Base-by-base conservation (phyloP, 345 rosid species). In the Anastatica hierochuntica region DNA sequence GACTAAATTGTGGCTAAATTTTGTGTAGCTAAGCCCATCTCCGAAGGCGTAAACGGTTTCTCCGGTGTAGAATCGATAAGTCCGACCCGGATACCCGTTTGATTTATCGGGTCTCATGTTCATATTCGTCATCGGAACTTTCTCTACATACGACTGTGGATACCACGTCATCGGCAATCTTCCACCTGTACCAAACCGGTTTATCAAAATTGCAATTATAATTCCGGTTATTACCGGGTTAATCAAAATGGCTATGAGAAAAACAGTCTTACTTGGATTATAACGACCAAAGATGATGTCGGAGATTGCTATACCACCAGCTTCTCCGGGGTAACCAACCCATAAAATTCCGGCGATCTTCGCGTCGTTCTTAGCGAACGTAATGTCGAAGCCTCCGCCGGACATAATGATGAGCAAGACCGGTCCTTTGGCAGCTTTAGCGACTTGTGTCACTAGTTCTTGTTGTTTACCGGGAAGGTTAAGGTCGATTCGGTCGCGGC, bases 271-370 rank as follows among this genome's bases (percentile, higher is more conserved):
- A 87, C 98, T 73, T 47, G 98, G 98, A 73, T 88, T 88, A 26
- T 74, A 72, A n/a, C 43, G 53, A 5, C 95, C 98, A 10, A 81
- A 92, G 41, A 81, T 67, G 18, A 92, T 61, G 49, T 92, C 98
- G 1, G 98, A 94, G 10, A 88, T 78, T 31, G 97, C 95, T n/a
- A 75, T 80, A 4, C 98, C 98, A 3, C 98, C 98, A 2, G 88
- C 90, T 74, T 92, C 76, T 1, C 96, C 98, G 1, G 96, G 98
- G 63, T 84, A 88, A 15, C 96, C 96, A 48, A 83, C 94, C 96
- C 98, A 92, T 19, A 92, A 48, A 14, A 92, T 92, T 73, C 84
- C 76, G 10, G 75, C 70, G 37, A 92, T 74, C 58, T 88, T 88
- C 1, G 30, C 47, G 4, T 85, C 50, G 23, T 58, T 68, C 68